These are phyloP conservation scores for Speleostelium caveatum DNA, from an alignment of 78 protist species.

Conservation along the genomic window DNA sequence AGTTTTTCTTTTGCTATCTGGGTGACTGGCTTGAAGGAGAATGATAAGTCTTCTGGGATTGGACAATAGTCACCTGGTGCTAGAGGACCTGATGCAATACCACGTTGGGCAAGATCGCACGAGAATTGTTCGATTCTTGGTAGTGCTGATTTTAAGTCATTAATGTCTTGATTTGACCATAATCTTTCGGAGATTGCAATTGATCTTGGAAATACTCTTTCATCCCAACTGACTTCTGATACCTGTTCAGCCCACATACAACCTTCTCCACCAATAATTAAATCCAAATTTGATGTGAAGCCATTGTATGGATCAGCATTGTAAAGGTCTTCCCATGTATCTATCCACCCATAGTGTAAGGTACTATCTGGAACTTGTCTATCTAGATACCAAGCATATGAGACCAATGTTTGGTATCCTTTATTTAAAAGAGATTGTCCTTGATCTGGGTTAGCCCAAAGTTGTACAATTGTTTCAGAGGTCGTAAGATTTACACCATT, in stretches of 20 bases:
- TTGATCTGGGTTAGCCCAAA: slow-evolving; percentile 21
- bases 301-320: slow-evolving; percentile 19
- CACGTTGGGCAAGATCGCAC: slow-evolving; percentile 30
- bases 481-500: neutral
- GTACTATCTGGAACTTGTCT: slow-evolving; percentile 39
- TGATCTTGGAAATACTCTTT: slow-evolving; percentile 62
- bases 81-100: slow-evolving; percentile 57
- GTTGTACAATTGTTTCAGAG: slow-evolving; percentile 16
- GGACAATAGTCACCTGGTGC: slow-evolving; percentile 50
- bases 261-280: slow-evolving; percentile 57
- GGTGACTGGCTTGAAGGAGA: too few species aligned
- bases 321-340: slow-evolving; percentile 75
- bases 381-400: slow-evolving; percentile 51
- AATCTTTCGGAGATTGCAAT: slow-evolving; percentile 55
- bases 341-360: slow-evolving; percentile 67
- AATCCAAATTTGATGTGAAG: neutral
- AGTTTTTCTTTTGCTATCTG: too few species aligned
- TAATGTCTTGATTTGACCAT: slow-evolving; percentile 16
- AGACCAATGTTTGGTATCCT: slow-evolving; percentile 28
- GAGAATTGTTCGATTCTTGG: slow-evolving; percentile 35
- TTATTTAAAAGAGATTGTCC: slow-evolving; percentile 1
- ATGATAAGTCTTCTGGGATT: slow-evolving; percentile 31
- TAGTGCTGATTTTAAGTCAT: neutral
- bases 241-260: slow-evolving; percentile 64
- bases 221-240: slow-evolving; percentile 31